Percentiles rank a stretch among this genome's conserved stretches.
Evolutionary conservation across 2,329 filamentous ascomycete species (phyloP).

Genomic region (Ceratocystis ficicola): DNA sequence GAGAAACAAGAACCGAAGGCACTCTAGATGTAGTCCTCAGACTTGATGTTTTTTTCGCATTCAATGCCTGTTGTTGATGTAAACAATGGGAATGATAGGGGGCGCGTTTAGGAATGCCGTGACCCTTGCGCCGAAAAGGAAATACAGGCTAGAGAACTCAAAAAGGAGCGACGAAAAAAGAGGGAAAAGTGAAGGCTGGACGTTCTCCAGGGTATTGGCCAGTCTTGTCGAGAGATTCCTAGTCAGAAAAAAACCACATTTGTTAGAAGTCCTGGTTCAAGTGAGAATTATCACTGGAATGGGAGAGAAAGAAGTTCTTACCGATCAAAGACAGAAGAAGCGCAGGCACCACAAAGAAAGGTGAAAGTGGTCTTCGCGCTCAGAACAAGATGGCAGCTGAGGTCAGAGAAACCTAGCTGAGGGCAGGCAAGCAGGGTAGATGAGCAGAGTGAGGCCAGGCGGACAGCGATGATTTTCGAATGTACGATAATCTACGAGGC

Average conservation of each 20-base stretch:
- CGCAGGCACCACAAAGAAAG: not conserved
- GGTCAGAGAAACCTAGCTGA: not conserved
- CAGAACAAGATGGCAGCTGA: not conserved
- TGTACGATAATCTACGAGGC: constrained; percentile 1
- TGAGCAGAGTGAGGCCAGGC: constrained; percentile 1
- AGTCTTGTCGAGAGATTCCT: not conserved
- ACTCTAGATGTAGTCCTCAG: constrained; percentile 8
- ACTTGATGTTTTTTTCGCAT: not conserved
- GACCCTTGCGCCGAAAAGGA: constrained; percentile 12
- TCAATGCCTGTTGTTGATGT: constrained; percentile 1
- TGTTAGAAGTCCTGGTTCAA: not conserved
- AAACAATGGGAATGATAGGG: constrained; percentile 14
- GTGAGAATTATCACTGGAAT: not conserved
- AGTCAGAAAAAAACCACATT: not conserved
- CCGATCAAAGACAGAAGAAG: not conserved
- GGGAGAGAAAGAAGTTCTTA: constrained; percentile 6
- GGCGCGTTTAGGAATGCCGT: constrained; percentile 16
- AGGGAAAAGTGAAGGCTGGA: constrained; percentile 12
- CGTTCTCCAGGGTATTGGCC: not conserved
- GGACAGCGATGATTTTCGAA: not conserved
- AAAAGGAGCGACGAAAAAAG: constrained; percentile 17
- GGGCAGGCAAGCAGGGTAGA: not conserved
- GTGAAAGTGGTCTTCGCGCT: not conserved
- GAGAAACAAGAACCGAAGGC: constrained; percentile 1
- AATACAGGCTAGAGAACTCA: constrained; percentile 16